These are phyloP conservation scores for Tephrocybe sp. DNA, from an alignment of 768 basidiomycete genomes.

Conservation along the genomic window DNA sequence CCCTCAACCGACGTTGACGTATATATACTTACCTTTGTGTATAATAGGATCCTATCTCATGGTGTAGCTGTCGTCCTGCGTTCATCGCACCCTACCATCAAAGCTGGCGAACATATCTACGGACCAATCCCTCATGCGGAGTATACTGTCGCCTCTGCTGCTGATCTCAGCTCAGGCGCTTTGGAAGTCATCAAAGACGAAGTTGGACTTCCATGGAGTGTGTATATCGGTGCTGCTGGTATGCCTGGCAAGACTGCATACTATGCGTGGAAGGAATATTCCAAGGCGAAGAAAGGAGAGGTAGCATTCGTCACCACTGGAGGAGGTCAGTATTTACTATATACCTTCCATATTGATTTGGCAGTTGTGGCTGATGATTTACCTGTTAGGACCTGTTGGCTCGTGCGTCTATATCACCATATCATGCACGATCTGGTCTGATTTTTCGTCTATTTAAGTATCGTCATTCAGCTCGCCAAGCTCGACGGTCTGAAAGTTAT, in stretches of 20 bases:
- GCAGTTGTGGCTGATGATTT: neutral
- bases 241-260: constrained; percentile 48
- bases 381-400: constrained; percentile 47
- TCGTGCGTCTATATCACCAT: constrained; percentile 5
- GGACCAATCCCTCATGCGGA: constrained; percentile 34
- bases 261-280: constrained; percentile 39
- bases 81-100: constrained; percentile 32
- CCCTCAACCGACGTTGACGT: neutral
- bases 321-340: constrained; percentile 24
- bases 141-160: constrained; percentile 29
- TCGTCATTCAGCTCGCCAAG: constrained; percentile 53
- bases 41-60: neutral
- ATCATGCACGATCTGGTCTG: neutral
- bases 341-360: neutral
- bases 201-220: constrained; percentile 45
- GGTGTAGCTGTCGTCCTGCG: constrained; percentile 46
- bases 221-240: constrained; percentile 48
- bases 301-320: constrained; percentile 40
- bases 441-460: constrained; percentile 18
- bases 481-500: constrained; percentile 59
- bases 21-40: no score
- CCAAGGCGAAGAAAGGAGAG: constrained; percentile 40
- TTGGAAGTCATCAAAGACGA: constrained; percentile 36
- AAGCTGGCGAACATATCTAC: constrained; percentile 40
- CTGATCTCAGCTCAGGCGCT: constrained; percentile 16